phyloP scores from a whole-genome alignment of 169 alveolate species.

The Plasmodium yoelii region DNA sequence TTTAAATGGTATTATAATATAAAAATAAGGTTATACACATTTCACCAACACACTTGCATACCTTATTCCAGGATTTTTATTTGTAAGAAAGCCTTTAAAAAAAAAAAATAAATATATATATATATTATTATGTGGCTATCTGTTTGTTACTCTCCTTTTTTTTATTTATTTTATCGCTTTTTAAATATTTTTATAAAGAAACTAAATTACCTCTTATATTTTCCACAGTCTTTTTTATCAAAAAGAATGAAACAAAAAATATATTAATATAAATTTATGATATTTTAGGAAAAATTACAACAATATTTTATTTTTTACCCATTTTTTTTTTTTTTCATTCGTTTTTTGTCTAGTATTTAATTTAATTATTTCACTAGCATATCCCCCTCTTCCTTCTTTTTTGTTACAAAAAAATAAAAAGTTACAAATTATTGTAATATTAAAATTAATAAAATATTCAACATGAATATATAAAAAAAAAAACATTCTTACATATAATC shows the following conservation, averaged over 20 bases:
- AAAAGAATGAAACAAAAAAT: background rate
- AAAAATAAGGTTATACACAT: background rate
- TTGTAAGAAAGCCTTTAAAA: slow-evolving; percentile 21
- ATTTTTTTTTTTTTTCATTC: slow-evolving; percentile 35
- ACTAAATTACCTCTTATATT: slow-evolving; percentile 45
- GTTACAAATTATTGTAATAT: background rate
- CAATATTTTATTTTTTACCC: slow-evolving; percentile 2
- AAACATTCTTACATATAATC: background rate
- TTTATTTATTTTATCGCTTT: background rate
- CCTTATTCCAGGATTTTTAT: slow-evolving; percentile 27
- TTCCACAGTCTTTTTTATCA: slow-evolving; percentile 24
- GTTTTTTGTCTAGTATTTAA: slow-evolving; percentile 15
- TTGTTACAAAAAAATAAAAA: background rate
- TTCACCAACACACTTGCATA: background rate
- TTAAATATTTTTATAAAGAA: background rate
- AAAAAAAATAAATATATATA: background rate
- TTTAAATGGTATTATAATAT: too few species aligned
- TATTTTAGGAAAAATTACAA: too few species aligned
- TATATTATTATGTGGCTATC: background rate
- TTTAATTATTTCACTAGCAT: slow-evolving; percentile 64
- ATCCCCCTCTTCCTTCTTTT: slow-evolving; percentile 73
- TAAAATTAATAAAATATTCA: too few species aligned
- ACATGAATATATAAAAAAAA: background rate
- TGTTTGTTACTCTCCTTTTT: background rate
- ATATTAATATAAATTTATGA: too few species aligned